A percentile compares a stretch with the other conserved stretches of the same genome.
Conservation (phyloP, 2,329 filamentous ascomycete species). For the Pseudogymnoascus sp. region DNA sequence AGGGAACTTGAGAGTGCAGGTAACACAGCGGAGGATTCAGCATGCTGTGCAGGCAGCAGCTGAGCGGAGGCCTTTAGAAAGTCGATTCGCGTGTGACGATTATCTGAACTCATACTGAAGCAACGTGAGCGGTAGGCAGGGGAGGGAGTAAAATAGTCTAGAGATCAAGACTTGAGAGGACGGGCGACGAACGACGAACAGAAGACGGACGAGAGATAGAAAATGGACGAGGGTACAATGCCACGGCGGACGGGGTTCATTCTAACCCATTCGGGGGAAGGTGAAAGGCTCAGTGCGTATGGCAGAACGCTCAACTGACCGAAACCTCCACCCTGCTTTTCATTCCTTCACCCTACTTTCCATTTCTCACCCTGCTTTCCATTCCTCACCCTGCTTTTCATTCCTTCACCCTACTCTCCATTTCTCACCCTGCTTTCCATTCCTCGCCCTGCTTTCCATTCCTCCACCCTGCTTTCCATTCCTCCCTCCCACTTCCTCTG, state of each 20-base stretch:
- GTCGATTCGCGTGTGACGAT: background rate
- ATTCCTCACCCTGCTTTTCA: background rate
- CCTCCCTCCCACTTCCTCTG: background rate
- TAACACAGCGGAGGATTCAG: background rate
- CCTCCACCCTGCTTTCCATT: background rate
- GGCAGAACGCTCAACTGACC: background rate
- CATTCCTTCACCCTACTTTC: no score
- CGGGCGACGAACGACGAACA: background rate
- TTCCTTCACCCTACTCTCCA: no score
- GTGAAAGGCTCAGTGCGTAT: background rate
- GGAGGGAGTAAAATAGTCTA: background rate
- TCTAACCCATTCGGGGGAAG: background rate
- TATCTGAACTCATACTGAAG: background rate
- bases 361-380: background rate
- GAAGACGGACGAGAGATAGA: background rate
- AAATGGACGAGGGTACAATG: background rate
- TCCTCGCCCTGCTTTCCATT: background rate
- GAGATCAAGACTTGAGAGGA: background rate
- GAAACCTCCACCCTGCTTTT: background rate
- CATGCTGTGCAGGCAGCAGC: background rate
- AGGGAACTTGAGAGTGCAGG: background rate
- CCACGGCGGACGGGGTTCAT: background rate
- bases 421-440: background rate
- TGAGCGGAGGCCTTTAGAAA: background rate
- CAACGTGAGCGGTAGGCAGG: background rate